Evolutionary conservation across 2,329 filamentous ascomycete genomes (phyloP), one percentile per base, ranked within the genome.

Genomic region (Acarospora socialis): DNA sequence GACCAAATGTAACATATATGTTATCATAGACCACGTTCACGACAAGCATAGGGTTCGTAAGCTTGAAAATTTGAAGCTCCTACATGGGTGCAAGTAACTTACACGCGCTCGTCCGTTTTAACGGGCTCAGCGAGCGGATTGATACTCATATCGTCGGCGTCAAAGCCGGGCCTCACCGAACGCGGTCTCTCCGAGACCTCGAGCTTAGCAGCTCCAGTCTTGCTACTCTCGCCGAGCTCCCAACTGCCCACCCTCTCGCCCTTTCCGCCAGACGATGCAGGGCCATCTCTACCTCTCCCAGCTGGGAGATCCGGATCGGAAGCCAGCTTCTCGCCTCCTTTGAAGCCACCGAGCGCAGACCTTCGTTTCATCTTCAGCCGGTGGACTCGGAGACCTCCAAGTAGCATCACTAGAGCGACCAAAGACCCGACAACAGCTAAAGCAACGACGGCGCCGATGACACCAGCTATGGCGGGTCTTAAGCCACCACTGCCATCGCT

Each of bases 161-260:
- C 61, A 37, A 63, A 60, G 39, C 61, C 64, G 31, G 51, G 54
- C 42, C 54, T 51, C 34, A 44, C 31, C 13, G 37, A 30, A 18
- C 35, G 35, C 5, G 36, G 28, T 15, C 38, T 34, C 12, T 42
- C 37, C 17, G 35, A 33, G 12, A 40, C 39, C 17, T 40, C 33
- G 23, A 33, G 30, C 27, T 40, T 40, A 21, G 39, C 22, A 34
- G 42, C 25, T 16, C 41, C 34, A 30, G 37, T 46, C 43, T 40
- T 52, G 46, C 21, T 46, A 47, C 12, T 49, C 26, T 53, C 42
- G 32, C 57, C 56, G 49, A 73, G 48, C 46, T 73, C 69, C 69
- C 69, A 73, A 37, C 68, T 72, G 1, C 65, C 68, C 12, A 63
- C 54, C 25, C 68, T 52, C 49, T 71, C 68, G 2, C 58, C 57